These are phyloP conservation scores for Tricladium varicosporioides DNA, from an alignment of 2,329 filamentous ascomycete genomes.

Conservation along the genomic window DNA sequence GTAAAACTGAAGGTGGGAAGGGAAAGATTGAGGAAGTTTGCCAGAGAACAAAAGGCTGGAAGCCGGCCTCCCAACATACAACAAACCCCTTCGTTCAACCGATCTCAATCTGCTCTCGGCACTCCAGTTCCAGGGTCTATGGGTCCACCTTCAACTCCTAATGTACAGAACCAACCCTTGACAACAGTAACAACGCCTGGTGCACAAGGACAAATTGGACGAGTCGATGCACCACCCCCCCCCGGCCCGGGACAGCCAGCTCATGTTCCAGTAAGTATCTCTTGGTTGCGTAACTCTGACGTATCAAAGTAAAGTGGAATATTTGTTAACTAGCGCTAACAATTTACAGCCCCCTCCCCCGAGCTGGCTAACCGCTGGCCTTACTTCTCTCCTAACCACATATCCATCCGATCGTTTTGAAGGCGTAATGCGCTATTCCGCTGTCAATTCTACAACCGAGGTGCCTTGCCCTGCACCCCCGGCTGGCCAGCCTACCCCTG, in stretches of 20 bases:
- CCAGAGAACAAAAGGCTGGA: conserved; percentile 52
- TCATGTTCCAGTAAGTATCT: conserved; percentile 57
- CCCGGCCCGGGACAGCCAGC: conserved; percentile 54
- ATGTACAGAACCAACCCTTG: conserved; percentile 29
- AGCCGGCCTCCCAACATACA: conserved; percentile 39
- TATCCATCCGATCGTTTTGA: conserved; percentile 86
- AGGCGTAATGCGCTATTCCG: conserved; percentile 85
- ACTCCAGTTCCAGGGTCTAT: conserved; percentile 53
- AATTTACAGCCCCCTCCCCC: conserved; percentile 71
- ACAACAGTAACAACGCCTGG: conserved; percentile 34
- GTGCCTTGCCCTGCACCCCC: conserved; percentile 54
- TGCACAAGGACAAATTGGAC: conserved; percentile 58
- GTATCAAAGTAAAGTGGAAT: conserved; percentile 29
- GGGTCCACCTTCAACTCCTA: conserved; percentile 47
- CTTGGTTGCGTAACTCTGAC: conserved; percentile 17
- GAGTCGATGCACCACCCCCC: conserved; percentile 64
- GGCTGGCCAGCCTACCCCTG: conserved; percentile 50
- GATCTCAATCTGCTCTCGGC: conserved; percentile 45
- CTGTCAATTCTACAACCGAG: conserved; percentile 71
- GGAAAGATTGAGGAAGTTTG: conserved; percentile 67
- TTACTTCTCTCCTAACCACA: conserved; percentile 65
- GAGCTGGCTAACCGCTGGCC: conserved; percentile 75
- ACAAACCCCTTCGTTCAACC: conserved; percentile 43
- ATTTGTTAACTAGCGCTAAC: conserved; percentile 14
- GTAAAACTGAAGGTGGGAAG: conserved; percentile 74